Percentiles rank a stretch among this genome's conserved stretches.
Conservation (phyloP, 768 basidiomycete genomes). For the Hemileccinum impolitum region DNA sequence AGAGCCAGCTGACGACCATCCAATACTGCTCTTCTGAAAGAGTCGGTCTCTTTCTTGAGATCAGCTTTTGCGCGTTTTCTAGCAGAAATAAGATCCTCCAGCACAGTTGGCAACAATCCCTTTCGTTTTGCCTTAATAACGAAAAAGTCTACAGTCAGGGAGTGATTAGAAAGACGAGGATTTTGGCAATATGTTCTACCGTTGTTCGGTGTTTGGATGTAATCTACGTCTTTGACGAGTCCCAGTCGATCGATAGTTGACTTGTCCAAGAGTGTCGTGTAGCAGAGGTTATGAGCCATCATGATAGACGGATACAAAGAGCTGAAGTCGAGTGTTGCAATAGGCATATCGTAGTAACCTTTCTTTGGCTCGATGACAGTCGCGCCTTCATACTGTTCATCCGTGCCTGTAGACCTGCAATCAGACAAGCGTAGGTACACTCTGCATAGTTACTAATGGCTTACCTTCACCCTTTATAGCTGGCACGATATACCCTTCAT, state of each 20-base stretch:
- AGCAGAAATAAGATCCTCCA: slow-evolving; percentile 91
- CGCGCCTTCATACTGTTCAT: slow-evolving; percentile 98
- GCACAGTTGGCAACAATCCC: slow-evolving; percentile 84
- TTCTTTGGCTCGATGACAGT: slow-evolving; percentile 97
- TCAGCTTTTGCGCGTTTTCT: slow-evolving; percentile 95
- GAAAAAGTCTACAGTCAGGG: slow-evolving; percentile 68
- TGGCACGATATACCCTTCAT: slow-evolving; percentile 88
- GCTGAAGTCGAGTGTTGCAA: slow-evolving; percentile 97
- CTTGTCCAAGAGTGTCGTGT: slow-evolving; percentile 91
- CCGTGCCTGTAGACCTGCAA: slow-evolving; percentile 53
- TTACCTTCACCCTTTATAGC: slow-evolving; percentile 80
- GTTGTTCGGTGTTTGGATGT: slow-evolving; percentile 93
- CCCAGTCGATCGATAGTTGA: slow-evolving; percentile 69
- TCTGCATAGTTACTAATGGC: slow-evolving; percentile 4
- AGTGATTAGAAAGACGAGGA: neutral
- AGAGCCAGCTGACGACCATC: slow-evolving; percentile 96
- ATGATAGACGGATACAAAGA: slow-evolving; percentile 99
- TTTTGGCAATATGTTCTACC: slow-evolving; percentile 43
- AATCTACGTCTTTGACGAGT: slow-evolving; percentile 83
- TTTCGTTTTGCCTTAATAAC: slow-evolving; percentile 70
- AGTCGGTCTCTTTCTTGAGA: slow-evolving; percentile 94
- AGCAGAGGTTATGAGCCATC: slow-evolving; percentile 99
- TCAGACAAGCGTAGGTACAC: neutral
- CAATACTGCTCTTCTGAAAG: slow-evolving; percentile 94
- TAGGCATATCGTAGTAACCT: slow-evolving; percentile 95